Evolutionary conservation across 148 eudicot species (phyloP), one percentile per base, ranked within the genome.

Genomic region (Cornus suecica): DNA sequence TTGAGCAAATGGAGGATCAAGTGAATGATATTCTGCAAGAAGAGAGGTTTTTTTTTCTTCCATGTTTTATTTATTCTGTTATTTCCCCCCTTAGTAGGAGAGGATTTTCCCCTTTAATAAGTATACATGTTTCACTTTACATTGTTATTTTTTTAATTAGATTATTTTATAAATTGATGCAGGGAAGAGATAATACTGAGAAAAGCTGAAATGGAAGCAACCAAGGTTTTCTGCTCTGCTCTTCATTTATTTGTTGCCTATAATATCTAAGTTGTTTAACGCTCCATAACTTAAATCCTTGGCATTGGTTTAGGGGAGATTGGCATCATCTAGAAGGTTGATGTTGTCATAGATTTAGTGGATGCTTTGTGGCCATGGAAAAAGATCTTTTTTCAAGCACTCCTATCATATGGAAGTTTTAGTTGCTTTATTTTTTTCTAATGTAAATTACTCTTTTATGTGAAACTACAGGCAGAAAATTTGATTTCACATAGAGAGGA

Each of bases 141-240:
- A 15, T 72, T 34, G 8, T 45, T 20, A 29, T 73, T 34, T 77
- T 32, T 11, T 73, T 37, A 11, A 70, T 73, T 71, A 6, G 7
- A 3, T 3, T 4, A 32, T 37, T 37, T 37, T 37, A 3, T 6
- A 37, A 37, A 37, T 37, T 37, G 42, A 37, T 77, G 69, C 79
- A 87, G 90, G 89, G 99, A 95, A 84, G 99, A 95, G 81, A 92
- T 92, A 97, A 89, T 87, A n/a, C 74, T 95, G 70, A 92, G 99
- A 74, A 95, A 91, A 84, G 99, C 99, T 71, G 99, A 92, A 88
- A 95, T 95, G 99, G 97, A 95, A 75, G 97, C 94, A 30, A 82
- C 92, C 48, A 95, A 95, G 99, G 97, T 94, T 66, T 71, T 83
- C 68, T 68, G 45, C 65, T 26, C 66, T n/a, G 15, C 18, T 74